Evolutionary conservation across 164 flowering plant species (phyloP), one percentile per base, ranked within the genome.

Genomic region (Chimonanthus salicifolius): DNA sequence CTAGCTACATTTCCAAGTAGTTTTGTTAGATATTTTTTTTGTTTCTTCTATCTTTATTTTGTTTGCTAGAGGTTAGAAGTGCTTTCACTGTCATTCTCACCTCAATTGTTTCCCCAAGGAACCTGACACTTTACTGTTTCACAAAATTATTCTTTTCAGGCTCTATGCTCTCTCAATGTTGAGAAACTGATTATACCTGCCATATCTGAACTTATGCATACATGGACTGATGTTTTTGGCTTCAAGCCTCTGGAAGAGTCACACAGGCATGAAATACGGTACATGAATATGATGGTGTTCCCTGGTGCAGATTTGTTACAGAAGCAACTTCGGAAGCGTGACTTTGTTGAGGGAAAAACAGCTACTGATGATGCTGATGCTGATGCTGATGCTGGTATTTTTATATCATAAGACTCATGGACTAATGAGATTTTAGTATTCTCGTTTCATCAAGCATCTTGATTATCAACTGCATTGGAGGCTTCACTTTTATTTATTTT

Each of bases 141-240:
- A 15, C 18, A 6, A 10, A 10, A 8, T 10, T 63, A 33, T 43
- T 66, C 43, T 58, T 69, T 75, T 73, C 85, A 86, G 99, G 91
- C 83, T 67, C 94, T 95, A 13, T 69, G 82, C 74, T 82, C 90
- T 63, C 87, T 93, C 64, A 88, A 87, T 79, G 90, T 95, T 79
- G 90, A 87, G 82, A 94, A 80, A 73, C 84, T 95, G 77, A 79
- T 92, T 33, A 92, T 95, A 72, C 99, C 99, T 75, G 96, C 99
- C 46, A 88, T 93, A 49, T 78, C 96, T 11, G 97, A 93, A 64
- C 90, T 90, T 70, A 85, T 82, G 80, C 84, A 88, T 78, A 87
- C 98, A 21, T 95, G 99, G 99, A 95, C 92, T 20, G 74, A 4
- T 44, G 86, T 83, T 74, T 95, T 95, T 83, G 90, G 88, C 74